Conservation (phyloP, 2,329 filamentous ascomycete species). For the Trichoderma semiorbis region DNA sequence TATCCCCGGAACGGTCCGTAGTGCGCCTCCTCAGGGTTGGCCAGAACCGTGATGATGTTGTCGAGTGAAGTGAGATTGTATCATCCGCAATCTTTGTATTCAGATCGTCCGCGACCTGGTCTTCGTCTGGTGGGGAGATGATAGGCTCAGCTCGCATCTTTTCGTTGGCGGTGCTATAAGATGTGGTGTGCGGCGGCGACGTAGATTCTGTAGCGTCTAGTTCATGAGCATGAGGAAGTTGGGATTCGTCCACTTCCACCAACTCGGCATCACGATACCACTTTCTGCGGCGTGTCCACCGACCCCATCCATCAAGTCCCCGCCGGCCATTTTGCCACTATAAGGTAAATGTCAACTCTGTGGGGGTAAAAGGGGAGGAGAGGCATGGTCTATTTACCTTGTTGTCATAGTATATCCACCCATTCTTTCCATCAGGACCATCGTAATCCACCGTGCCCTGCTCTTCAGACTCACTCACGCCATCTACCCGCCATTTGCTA, state of each 20-base stretch:
- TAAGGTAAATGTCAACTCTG: not conserved
- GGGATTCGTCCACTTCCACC: conserved; percentile 61
- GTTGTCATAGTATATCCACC: conserved; percentile 98
- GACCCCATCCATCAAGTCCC: conserved; percentile 85
- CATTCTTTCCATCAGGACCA: conserved; percentile 61
- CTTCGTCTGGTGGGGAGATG: conserved; percentile 26
- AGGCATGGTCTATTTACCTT: conserved; percentile 57
- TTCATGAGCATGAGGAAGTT: conserved; percentile 36
- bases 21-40: conserved; percentile 40
- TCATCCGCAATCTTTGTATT: conserved; percentile 38
- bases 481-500: conserved; percentile 84
- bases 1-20: conserved; percentile 32
- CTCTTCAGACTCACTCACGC: conserved; percentile 57
- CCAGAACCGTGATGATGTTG: conserved; percentile 47
- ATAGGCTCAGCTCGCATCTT: conserved; percentile 33
- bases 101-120: conserved; percentile 26
- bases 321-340: conserved; percentile 88
- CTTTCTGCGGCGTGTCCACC: conserved; percentile 88
- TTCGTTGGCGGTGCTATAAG: conserved; percentile 37
- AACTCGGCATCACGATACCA: conserved; percentile 97
- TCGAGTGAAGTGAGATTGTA: conserved; percentile 44
- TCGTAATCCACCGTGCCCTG: conserved; percentile 47
- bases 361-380: not conserved
- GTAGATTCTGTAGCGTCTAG: conserved; percentile 30
- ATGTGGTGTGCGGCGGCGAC: conserved; percentile 28